Conservation (phyloP, 1,284 basidiomycete species). For the Boletus sp. region DNA sequence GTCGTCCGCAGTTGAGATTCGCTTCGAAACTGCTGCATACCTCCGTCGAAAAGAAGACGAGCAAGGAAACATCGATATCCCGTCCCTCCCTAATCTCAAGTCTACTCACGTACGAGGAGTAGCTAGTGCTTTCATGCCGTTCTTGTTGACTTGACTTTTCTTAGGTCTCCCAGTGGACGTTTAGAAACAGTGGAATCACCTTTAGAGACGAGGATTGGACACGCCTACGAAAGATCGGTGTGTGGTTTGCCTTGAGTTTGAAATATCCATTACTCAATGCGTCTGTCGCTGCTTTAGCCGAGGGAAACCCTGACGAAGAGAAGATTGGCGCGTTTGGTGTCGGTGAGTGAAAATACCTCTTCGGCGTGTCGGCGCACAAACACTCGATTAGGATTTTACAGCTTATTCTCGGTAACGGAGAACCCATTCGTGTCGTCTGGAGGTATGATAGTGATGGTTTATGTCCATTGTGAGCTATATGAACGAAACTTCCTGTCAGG, state of each 20-base stretch:
- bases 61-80: constrained; percentile 3
- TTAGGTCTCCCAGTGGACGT: constrained; percentile 70
- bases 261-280: background rate
- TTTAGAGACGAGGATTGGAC: constrained; percentile 88
- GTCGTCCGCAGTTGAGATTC: constrained; percentile 77
- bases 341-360: constrained; percentile 40
- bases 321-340: constrained; percentile 88
- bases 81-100: constrained; percentile 57
- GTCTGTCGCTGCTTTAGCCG: constrained; percentile 43
- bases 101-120: constrained; percentile 40
- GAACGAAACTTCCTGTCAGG: constrained; percentile 37
- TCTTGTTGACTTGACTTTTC: constrained; percentile 15
- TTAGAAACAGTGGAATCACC: constrained; percentile 83
- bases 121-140: constrained; percentile 4
- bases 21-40: constrained; percentile 67
- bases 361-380: background rate
- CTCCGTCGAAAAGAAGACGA: constrained; percentile 36
- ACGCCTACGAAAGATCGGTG: constrained; percentile 84
- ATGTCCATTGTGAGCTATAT: background rate
- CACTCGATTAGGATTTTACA: constrained; percentile 61
- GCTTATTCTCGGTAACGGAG: constrained; percentile 80
- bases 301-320: constrained; percentile 81
- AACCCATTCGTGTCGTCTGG: constrained; percentile 92
- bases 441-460: constrained; percentile 42
- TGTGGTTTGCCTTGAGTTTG: constrained; percentile 18